These are phyloP conservation scores for Alternaria tenuissima DNA, from an alignment of 2,329 filamentous ascomycete species.

Conservation along the genomic window DNA sequence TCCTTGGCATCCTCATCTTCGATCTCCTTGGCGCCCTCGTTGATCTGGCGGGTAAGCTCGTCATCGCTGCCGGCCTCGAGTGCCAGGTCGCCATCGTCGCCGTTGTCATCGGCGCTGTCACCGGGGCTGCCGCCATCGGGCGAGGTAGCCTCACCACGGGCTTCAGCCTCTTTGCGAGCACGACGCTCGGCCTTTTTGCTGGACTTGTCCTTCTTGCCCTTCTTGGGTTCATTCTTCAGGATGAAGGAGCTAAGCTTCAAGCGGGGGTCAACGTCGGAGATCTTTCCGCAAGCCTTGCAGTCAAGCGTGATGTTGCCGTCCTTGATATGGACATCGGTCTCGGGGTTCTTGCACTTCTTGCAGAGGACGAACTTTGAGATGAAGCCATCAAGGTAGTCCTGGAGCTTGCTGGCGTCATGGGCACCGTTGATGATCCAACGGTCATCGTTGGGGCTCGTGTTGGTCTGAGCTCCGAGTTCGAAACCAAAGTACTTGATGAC, in stretches of 20 bases:
- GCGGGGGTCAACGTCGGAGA: conserved; percentile 87
- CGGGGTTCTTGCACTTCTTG: conserved; percentile 99
- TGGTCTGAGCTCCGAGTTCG: conserved; percentile 97
- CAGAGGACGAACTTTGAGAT: conserved; percentile 99
- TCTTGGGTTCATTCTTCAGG: conserved; percentile 93
- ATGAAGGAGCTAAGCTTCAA: conserved; percentile 98
- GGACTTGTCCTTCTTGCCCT: conserved; percentile 95
- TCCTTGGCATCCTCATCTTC: conserved; percentile 78
- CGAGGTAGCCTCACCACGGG: conserved; percentile 63
- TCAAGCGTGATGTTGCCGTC: conserved; percentile 91
- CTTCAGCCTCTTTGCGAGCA: conserved; percentile 77
- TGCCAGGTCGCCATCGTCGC: conserved; percentile 69
- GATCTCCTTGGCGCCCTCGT: conserved; percentile 74
- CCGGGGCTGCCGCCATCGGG: conserved; percentile 67
- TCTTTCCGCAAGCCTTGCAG: conserved; percentile 98
- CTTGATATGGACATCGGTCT: conserved; percentile 96
- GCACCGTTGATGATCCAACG: conserved; percentile 99
- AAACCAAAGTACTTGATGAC: conserved; percentile 99
- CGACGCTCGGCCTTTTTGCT: conserved; percentile 87
- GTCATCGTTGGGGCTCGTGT: conserved; percentile 95
- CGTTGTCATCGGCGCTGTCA: conserved; percentile 72
- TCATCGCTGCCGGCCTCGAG: conserved; percentile 84
- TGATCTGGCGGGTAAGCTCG: conserved; percentile 82
- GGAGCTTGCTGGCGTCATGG: conserved; percentile 92
- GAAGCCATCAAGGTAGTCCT: conserved; percentile 98